Conservation (phyloP, 2,329 filamentous ascomycete genomes). For the Drechslerella stenobrocha region DNA sequence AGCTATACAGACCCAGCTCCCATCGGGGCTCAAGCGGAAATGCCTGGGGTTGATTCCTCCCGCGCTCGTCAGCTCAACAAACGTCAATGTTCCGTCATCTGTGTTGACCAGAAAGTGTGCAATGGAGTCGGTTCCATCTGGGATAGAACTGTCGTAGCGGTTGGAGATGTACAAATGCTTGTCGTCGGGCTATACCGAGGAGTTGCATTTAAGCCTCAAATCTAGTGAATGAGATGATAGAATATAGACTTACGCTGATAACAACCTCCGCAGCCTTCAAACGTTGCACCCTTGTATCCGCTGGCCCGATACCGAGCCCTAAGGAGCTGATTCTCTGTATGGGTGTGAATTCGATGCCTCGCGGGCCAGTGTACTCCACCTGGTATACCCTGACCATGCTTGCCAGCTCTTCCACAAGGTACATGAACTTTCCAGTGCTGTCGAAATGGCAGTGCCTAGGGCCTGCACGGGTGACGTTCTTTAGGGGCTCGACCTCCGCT, state of each 20-base stretch:
- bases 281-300: slow-evolving; percentile 49
- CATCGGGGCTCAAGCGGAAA: slow-evolving; percentile 63
- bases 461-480: slow-evolving; percentile 62
- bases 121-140: slow-evolving; percentile 62
- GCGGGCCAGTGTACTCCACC: slow-evolving; percentile 60
- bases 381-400: slow-evolving; percentile 64
- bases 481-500: slow-evolving; percentile 58
- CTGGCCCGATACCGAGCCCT: slow-evolving; percentile 54
- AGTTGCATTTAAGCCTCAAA: slow-evolving; percentile 6
- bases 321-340: slow-evolving; percentile 60
- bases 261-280: slow-evolving; percentile 63
- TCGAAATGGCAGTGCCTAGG: slow-evolving; percentile 68
- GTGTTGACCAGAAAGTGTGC: slow-evolving; percentile 65
- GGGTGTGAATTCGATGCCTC: slow-evolving; percentile 52
- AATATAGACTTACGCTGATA: slow-evolving; percentile 62
- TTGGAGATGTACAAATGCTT: slow-evolving; percentile 70
- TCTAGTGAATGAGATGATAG: neutral
- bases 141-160: slow-evolving; percentile 65
- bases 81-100: slow-evolving; percentile 62
- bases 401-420: slow-evolving; percentile 65
- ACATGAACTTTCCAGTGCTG: slow-evolving; percentile 57
- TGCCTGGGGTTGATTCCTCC: slow-evolving; percentile 67
- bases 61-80: slow-evolving; percentile 65
- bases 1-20: slow-evolving; percentile 67
- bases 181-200: slow-evolving; percentile 60